Percentiles rank a stretch among this genome's conserved stretches.
These are phyloP conservation scores for Knoxdaviesia proteae DNA, from an alignment of 2,329 filamentous ascomycete species.

Conservation along the genomic window DNA sequence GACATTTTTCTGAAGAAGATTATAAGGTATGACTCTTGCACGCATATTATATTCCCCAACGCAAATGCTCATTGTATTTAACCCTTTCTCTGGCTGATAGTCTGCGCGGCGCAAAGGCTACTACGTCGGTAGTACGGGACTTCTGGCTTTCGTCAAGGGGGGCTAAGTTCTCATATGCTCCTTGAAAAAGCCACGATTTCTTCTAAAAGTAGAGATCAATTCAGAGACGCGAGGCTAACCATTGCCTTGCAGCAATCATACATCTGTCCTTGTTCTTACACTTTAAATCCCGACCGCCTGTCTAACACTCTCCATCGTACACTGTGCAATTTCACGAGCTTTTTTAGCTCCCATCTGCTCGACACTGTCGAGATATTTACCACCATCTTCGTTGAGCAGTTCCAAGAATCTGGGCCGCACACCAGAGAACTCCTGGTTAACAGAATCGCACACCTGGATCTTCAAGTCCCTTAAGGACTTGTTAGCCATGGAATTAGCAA, in stretches of 20 bases:
- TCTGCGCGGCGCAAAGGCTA: constrained; percentile 40
- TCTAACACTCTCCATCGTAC: constrained; percentile 32
- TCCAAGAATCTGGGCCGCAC: constrained; percentile 36
- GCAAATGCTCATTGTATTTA: no score
- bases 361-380: constrained; percentile 32
- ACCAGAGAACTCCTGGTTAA: constrained; percentile 29
- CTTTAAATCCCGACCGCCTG: constrained; percentile 26
- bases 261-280: not conserved
- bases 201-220: no score
- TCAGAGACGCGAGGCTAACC: not conserved
- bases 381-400: constrained; percentile 24
- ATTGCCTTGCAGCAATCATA: not conserved
- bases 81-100: constrained; percentile 13
- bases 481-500: constrained; percentile 18
- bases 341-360: constrained; percentile 35
- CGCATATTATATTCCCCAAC: no score
- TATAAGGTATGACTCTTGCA: constrained; percentile 22
- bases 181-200: constrained; percentile 13
- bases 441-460: constrained; percentile 33
- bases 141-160: constrained; percentile 53
- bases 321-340: constrained; percentile 39
- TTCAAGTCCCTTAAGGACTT: constrained; percentile 19
- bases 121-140: constrained; percentile 46
- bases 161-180: constrained; percentile 38
- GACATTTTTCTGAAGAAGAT: constrained; percentile 44